Evolutionary conservation across 768 basidiomycete species (phyloP).

Genomic region (Agaricus blazei): DNA sequence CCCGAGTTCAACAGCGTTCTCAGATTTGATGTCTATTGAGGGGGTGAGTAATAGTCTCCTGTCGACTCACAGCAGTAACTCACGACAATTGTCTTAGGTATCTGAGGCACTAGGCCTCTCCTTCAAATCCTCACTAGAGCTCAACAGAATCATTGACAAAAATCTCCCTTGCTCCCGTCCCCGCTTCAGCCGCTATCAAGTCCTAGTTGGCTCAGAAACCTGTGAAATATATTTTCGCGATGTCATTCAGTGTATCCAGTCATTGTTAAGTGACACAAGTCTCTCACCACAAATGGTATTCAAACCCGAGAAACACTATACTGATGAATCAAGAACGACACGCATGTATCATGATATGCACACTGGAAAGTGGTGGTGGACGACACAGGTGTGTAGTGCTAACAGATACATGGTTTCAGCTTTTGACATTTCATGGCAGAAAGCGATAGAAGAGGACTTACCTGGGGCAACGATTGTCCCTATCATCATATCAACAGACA

Average conservation of each 20-base stretch:
- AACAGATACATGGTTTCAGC: too few relatives aligned
- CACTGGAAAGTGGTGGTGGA: constrained; percentile 51
- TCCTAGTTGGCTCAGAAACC: constrained; percentile 22
- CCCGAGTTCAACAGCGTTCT: constrained; percentile 30
- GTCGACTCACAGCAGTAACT: neutral
- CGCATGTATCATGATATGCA: constrained; percentile 38
- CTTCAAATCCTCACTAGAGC: constrained; percentile 18
- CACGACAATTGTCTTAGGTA: constrained; percentile 16
- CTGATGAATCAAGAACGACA: constrained; percentile 18
- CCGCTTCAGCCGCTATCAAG: constrained; percentile 18
- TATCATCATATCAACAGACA: constrained; percentile 41
- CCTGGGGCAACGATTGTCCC: constrained; percentile 26
- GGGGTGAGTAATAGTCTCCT: constrained; percentile 23
- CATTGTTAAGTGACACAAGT: constrained; percentile 28
- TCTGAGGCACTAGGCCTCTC: constrained; percentile 20
- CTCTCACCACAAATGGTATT: constrained; percentile 24
- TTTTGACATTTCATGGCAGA: constrained; percentile 9
- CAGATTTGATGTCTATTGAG: constrained; percentile 32
- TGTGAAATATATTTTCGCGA: constrained; percentile 29
- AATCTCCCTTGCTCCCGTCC: constrained; percentile 19
- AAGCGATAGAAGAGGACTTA: constrained; percentile 15
- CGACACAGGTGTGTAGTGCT: constrained; percentile 31
- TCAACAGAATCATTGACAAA: constrained; percentile 24
- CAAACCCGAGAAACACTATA: constrained; percentile 32
- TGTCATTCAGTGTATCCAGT: constrained; percentile 29